phyloP scores from a whole-genome alignment of 2,329 filamentous ascomycete species.

The Epichloe aotearoae region DNA sequence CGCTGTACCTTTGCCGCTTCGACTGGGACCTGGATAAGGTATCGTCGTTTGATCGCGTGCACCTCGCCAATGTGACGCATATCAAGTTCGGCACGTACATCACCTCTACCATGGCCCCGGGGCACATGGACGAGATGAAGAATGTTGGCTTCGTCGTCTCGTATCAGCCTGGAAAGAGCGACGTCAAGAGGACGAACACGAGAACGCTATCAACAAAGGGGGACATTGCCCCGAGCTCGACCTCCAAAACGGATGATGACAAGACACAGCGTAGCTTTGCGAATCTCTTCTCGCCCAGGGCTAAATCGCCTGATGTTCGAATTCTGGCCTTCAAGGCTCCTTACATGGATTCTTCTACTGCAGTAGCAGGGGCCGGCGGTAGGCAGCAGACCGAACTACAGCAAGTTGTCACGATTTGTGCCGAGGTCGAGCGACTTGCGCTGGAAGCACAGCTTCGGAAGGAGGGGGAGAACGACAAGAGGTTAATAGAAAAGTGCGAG shows the following conservation, averaged over 20 bases:
- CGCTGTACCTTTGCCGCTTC: slow-evolving; percentile 79
- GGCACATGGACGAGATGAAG: slow-evolving; percentile 61
- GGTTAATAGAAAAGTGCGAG: slow-evolving; percentile 44
- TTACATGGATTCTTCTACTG: slow-evolving; percentile 39
- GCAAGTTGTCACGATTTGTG: slow-evolving; percentile 51
- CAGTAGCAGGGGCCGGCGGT: slow-evolving; percentile 34
- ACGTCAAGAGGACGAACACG: slow-evolving; percentile 72
- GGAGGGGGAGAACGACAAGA: slow-evolving; percentile 28
- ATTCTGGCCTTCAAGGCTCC: slow-evolving; percentile 43
- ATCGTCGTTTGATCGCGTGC: slow-evolving; percentile 76
- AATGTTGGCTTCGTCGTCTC: slow-evolving; percentile 77
- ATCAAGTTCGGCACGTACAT: slow-evolving; percentile 81
- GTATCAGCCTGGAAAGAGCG: slow-evolving; percentile 59
- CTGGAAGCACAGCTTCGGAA: slow-evolving; percentile 31
- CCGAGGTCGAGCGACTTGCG: slow-evolving; percentile 61
- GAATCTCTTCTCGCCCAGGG: slow-evolving; percentile 27
- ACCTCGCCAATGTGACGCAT: slow-evolving; percentile 56
- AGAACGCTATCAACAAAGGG: slow-evolving; percentile 53
- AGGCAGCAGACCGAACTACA: slow-evolving; percentile 39
- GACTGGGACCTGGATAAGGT: slow-evolving; percentile 96
- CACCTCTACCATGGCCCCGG: slow-evolving; percentile 68
- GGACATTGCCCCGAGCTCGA: slow-evolving; percentile 17
- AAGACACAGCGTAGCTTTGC: slow-evolving; percentile 23
- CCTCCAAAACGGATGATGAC: slow-evolving; percentile 10
- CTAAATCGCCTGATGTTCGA: slow-evolving; percentile 21